Base-by-base conservation (phyloP, 495 filamentous ascomycete genomes). In the Tuber melanosporum region DNA sequence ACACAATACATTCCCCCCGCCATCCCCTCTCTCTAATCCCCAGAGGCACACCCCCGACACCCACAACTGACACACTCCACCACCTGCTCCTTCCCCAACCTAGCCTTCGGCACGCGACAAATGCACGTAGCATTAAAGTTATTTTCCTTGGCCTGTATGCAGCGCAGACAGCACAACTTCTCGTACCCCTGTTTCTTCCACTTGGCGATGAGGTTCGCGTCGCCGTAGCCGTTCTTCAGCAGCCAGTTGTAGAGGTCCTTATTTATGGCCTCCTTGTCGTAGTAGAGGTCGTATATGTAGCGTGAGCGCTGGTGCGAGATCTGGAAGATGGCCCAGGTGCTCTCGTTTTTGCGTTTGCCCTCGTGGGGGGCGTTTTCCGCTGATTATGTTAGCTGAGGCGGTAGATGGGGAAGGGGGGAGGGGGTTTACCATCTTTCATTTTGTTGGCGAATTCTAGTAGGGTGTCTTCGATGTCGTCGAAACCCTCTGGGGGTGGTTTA, bases 171-270 rank as follows among this genome's bases (percentile, higher is more conserved):
- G 84, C 95, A 99, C 12, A 99, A 85, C 91, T 98, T 98, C 86
- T 98, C 95, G 85, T 99, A 99, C 36, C 95, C 96, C 82, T 95
- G 92, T 86, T 98, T 99, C 89, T 99, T 99, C 95, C 95, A 99
- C 86, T 99, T 98, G 22, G 95, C 95, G 83, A 99, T 98, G 78
- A 99, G 86, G 84, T 92, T 94, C 32, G 92, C 89, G 86, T 99
- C 95, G 15, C 93, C 95, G 84, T 99, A 98, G 71, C 91, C 91
- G 84, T 98, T 97, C 88, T 99, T 99, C 70, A 98, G 87, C 81
- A 98, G 87, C 92, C 92, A 99, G 77, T 97, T 95, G 84, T 99
- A 99, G 20, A 98, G 87, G 84, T 89, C 87, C 85, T 92, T 94
- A 77, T 89, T 91, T 85, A 99, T 98, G 70, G 94, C 94, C 85